phyloP scores from a whole-genome alignment of 192 early-diverging fungal species.

The Rhizophagus clarus region DNA sequence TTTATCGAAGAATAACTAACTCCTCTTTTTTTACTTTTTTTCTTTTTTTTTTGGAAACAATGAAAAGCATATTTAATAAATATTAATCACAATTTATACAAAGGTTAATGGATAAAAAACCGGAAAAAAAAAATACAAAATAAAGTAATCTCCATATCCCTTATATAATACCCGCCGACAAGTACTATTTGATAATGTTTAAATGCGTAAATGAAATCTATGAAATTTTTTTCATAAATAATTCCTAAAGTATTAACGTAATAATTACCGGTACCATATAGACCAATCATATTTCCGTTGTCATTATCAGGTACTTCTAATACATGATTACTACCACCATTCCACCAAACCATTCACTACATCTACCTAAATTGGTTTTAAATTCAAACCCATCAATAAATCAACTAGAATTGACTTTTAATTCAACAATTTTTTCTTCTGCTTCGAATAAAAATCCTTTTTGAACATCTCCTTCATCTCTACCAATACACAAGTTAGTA shows the following conservation, averaged over 20 bases:
- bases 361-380: conserved; percentile 48
- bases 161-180: too few relatives aligned
- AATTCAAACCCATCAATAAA: conserved; percentile 68
- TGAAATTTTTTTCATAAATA: too few relatives aligned
- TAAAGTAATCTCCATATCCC: too few relatives aligned
- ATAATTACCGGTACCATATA: conserved; percentile 50
- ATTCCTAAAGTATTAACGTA: conserved; percentile 61
- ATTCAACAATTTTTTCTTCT: conserved; percentile 50
- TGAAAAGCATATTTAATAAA: too few relatives aligned
- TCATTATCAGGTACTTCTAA: conserved; percentile 50
- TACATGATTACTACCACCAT: conserved; percentile 41
- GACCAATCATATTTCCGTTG: conserved; percentile 54
- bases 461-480: conserved; percentile 36
- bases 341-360: conserved; percentile 59
- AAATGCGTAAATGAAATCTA: too few relatives aligned
- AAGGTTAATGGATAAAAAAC: too few relatives aligned
- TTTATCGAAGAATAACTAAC: too few relatives aligned
- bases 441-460: conserved; percentile 39
- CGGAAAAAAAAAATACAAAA: too few relatives aligned
- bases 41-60: too few relatives aligned
- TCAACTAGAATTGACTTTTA: conserved; percentile 51
- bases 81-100: too few relatives aligned
- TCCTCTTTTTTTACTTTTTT: too few relatives aligned
- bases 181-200: too few relatives aligned
- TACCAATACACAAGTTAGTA: conserved; percentile 43